Base-by-base conservation (phyloP, 2,329 filamentous ascomycete genomes). In the Paecilomyces fulvus region DNA sequence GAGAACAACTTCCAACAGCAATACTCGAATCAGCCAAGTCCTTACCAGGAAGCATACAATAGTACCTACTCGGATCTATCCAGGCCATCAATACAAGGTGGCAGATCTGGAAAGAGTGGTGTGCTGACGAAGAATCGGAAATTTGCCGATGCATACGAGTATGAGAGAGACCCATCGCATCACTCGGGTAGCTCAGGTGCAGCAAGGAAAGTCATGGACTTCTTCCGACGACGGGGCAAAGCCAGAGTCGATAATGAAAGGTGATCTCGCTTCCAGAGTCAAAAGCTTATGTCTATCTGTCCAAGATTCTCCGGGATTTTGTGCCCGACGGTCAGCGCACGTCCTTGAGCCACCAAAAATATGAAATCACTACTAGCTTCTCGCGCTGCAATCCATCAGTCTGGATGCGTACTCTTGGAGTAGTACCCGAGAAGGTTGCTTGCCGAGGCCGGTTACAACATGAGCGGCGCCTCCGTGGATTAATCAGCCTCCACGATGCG, bases 131-230 rank as follows among this genome's bases (percentile, higher is more conserved):
- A 95, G 76, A 87, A 92, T 73, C 85, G 91, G 56, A 86, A 84
- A 62, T 96, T 99, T 64, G 86, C 83, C 1, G 91, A 96, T 65
- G 90, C 89, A 1, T 96, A 95, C 70, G 90, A 96, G 59, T 83
- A 85, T 60, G 87, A 90, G 63, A 68, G 71, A 17, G 72, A 75
- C 48, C 67, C 68, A 21, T 82, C 83, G 52, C 83, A 86, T 54
- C 86, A 91, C 66, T 86, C 86, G 30, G 92, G 92, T 49, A 95
- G 89, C 71, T 92, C 86, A 61, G 90, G 90, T 56, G 89, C 91
- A 2, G 91, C 92, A 12, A 87, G 92, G 70, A 86, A 90, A 69
- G 94, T 99, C 43, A 97, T 99, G 92, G 92, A 99, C 75, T 96
- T 97, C 74, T 99, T 99, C 79, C 83, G 94, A 65, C 83, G 92